Conservation (phyloP, 495 filamentous ascomycete species). For the Annulohypoxylon maeteangense region DNA sequence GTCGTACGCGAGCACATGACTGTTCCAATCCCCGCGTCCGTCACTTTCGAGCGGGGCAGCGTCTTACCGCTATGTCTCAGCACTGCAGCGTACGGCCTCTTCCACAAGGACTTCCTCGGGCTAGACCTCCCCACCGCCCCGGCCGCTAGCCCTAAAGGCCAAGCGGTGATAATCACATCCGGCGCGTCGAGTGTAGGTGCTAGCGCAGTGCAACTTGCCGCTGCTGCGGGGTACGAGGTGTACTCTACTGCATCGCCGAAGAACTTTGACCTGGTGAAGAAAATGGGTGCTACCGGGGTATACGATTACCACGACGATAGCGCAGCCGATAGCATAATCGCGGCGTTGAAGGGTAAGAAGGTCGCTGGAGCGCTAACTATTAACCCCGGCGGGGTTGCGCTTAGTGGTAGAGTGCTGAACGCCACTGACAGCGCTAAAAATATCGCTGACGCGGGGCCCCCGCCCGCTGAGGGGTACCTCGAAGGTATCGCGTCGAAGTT, state of each 20-base stretch:
- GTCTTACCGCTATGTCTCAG: constrained; percentile 58
- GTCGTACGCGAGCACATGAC: constrained; percentile 38
- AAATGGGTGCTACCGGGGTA: constrained; percentile 62
- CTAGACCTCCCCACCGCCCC: constrained; percentile 15
- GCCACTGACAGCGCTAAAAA: constrained; percentile 13
- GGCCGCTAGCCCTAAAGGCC: constrained; percentile 33
- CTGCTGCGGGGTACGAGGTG: constrained; percentile 64
- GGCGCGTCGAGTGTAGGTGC: constrained; percentile 65
- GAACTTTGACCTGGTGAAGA: constrained; percentile 63
- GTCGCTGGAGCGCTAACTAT: constrained; percentile 28
- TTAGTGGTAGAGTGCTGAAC: constrained; percentile 6
- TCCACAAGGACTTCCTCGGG: constrained; percentile 28
- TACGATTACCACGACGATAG: constrained; percentile 64
- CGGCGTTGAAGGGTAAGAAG: constrained; percentile 42
- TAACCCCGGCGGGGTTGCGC: constrained; percentile 18
- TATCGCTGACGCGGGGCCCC: constrained; percentile 24
- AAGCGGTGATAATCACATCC: constrained; percentile 63
- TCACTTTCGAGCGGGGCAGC: constrained; percentile 52
- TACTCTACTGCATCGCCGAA: constrained; percentile 58
- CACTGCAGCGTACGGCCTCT: constrained; percentile 57
- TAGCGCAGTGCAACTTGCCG: constrained; percentile 67
- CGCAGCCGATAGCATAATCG: constrained; percentile 42
- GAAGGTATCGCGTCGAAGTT: constrained; percentile 17
- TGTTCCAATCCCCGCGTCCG: constrained; percentile 50
- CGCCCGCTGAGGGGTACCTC: constrained; percentile 11